phyloP scores from a whole-genome alignment of 176 grass and related monocot genomes.

The Oryza glaberrima region DNA sequence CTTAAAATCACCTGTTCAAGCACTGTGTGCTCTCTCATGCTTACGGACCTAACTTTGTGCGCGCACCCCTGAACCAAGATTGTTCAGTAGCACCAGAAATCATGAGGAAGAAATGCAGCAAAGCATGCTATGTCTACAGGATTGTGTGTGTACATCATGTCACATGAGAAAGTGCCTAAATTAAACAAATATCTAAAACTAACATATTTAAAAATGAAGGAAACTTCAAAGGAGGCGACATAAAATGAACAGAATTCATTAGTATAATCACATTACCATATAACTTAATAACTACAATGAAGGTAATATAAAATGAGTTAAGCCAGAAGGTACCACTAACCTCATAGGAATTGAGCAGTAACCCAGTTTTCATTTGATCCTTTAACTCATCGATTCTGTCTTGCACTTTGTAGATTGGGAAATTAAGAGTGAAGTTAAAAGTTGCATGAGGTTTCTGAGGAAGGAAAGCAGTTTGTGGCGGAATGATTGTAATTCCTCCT shows the following conservation, averaged over 20 bases:
- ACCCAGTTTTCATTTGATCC: conserved; percentile 86
- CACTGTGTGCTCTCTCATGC: background rate
- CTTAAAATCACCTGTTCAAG: background rate
- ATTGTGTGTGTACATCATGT: background rate
- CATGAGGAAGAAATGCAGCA: background rate
- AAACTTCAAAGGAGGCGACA: background rate
- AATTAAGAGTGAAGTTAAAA: conserved; percentile 97
- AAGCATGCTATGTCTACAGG: background rate
- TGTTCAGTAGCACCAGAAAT: background rate
- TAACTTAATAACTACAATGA: background rate
- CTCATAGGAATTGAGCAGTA: conserved; percentile 82
- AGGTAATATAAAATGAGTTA: conserved; percentile 2
- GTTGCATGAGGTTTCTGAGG: conserved; percentile 69
- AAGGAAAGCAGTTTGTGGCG: conserved; percentile 79
- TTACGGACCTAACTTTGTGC: conserved; percentile 5
- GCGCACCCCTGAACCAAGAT: background rate
- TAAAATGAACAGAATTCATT: background rate
- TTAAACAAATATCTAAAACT: background rate
- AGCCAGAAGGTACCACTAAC: conserved; percentile 44
- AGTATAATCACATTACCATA: background rate
- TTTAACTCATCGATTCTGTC: conserved; percentile 72
- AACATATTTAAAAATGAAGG: conserved; percentile 9
- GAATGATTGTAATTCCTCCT: conserved; percentile 94
- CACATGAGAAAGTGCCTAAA: background rate
- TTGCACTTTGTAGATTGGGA: conserved; percentile 91